Percentiles rank a stretch among this genome's conserved stretches.
phyloP scores from a whole-genome alignment of 192 early-diverging fungal genomes.

The Coemansia sp. region DNA sequence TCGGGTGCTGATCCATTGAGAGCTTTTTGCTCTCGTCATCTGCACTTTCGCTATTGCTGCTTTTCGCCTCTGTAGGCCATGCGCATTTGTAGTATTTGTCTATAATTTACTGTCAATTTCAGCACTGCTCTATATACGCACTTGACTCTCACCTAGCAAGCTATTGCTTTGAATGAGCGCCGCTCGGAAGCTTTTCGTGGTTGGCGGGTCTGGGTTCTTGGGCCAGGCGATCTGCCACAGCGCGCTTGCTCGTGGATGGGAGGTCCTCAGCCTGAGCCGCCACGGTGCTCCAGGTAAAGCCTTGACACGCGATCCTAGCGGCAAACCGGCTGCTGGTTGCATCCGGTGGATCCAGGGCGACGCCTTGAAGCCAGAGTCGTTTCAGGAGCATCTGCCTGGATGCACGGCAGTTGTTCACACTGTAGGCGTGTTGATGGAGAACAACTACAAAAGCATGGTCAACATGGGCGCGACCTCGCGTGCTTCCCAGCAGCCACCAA shows the following conservation, averaged over 20 bases:
- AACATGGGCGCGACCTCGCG: slow-evolving; percentile 27
- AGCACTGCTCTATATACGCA: background rate
- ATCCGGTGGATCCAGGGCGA: slow-evolving; percentile 63
- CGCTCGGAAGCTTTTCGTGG: slow-evolving; percentile 53
- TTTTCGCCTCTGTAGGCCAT: too few relatives aligned
- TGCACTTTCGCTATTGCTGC: too few relatives aligned
- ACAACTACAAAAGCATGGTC: slow-evolving; percentile 58
- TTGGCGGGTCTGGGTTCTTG: slow-evolving; percentile 60
- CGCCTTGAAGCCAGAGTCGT: slow-evolving; percentile 59
- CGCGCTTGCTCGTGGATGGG: slow-evolving; percentile 45
- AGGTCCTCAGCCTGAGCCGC: slow-evolving; percentile 53
- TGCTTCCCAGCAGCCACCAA: slow-evolving; percentile 12
- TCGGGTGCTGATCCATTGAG: too few relatives aligned
- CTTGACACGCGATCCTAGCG: background rate
- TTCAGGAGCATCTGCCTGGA: slow-evolving; percentile 49
- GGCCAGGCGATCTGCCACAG: slow-evolving; percentile 52
- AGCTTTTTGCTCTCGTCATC: too few relatives aligned
- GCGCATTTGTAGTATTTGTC: too few relatives aligned
- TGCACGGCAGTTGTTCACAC: slow-evolving; percentile 67
- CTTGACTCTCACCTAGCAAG: background rate
- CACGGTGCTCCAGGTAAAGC: slow-evolving; percentile 36
- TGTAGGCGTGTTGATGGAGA: slow-evolving; percentile 67
- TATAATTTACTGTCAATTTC: background rate
- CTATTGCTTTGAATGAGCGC: slow-evolving; percentile 18
- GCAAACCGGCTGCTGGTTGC: background rate